Conservation (phyloP, 257 asterid genomes). For the Fraxinus cuspidata region DNA sequence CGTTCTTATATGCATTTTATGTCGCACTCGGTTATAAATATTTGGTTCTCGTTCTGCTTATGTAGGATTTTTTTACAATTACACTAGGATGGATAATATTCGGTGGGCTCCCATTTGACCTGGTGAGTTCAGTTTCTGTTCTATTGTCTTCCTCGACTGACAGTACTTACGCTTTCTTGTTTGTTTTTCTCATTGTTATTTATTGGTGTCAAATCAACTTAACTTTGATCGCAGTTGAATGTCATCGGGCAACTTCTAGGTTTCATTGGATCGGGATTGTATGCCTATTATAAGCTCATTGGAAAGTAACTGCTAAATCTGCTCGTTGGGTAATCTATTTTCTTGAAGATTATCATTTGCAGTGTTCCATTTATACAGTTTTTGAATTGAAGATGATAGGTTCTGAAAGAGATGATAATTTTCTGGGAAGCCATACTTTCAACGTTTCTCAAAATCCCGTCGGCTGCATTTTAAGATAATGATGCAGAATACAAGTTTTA, state of each 20-base stretch:
- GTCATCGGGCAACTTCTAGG: slow-evolving; percentile 77
- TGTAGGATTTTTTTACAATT: slow-evolving; percentile 86
- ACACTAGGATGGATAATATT: slow-evolving; percentile 79
- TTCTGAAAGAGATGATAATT: background rate
- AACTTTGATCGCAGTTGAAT: slow-evolving; percentile 60
- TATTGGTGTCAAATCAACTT: background rate
- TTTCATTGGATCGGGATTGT: slow-evolving; percentile 75
- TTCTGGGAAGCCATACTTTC: background rate
- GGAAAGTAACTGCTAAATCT: slow-evolving; percentile 51
- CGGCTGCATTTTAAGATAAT: background rate
- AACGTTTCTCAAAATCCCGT: background rate
- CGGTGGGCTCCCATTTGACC: slow-evolving; percentile 91
- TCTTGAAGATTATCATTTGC: background rate
- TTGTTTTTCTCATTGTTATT: background rate
- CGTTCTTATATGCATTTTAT: background rate
- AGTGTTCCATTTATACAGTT: slow-evolving; percentile 15
- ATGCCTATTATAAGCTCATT: slow-evolving; percentile 68
- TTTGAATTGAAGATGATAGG: background rate
- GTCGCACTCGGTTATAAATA: background rate
- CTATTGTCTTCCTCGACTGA: slow-evolving; percentile 7
- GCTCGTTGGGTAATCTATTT: background rate
- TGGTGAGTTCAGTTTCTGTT: slow-evolving; percentile 48
- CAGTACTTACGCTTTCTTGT: background rate
- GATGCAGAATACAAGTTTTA: background rate
- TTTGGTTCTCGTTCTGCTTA: slow-evolving; percentile 6